phyloP scores from a whole-genome alignment of 371 early-diverging fungal species.

The Mucor circinelloides region DNA sequence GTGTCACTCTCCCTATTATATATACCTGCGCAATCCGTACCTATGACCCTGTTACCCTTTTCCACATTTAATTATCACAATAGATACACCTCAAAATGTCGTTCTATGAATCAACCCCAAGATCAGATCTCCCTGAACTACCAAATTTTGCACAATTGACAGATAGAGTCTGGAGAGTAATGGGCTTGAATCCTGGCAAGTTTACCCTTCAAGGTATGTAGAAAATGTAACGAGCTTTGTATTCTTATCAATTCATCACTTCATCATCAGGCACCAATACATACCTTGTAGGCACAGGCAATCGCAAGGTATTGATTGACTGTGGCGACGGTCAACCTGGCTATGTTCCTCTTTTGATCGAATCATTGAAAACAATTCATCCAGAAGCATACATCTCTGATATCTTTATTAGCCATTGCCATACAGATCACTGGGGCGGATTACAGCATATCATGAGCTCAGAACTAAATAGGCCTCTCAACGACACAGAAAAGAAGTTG shows the following conservation, averaged over 20 bases:
- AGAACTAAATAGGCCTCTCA: conserved; percentile 3
- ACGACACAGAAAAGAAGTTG: background rate
- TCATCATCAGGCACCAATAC: conserved; percentile 72
- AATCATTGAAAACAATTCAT: conserved; percentile 37
- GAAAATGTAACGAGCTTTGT: background rate
- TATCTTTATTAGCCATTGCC: conserved; percentile 82
- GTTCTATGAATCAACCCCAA: conserved; percentile 7
- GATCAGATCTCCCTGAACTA: conserved; percentile 23
- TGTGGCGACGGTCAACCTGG: conserved; percentile 75
- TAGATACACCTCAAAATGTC: conserved; percentile 5
- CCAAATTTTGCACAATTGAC: conserved; percentile 53
- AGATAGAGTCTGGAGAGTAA: conserved; percentile 58
- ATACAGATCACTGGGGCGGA: conserved; percentile 84
- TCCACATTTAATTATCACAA: background rate
- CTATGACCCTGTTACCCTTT: background rate
- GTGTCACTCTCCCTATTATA: background rate
- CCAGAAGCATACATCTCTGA: conserved; percentile 53
- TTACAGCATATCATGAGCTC: conserved; percentile 48
- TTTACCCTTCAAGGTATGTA: conserved; percentile 75
- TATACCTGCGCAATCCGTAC: background rate
- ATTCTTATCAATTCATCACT: background rate
- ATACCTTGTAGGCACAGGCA: conserved; percentile 76
- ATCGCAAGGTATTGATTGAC: conserved; percentile 69
- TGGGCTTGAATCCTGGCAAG: conserved; percentile 79
- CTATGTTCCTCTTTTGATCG: conserved; percentile 56